Evolutionary conservation across 164 flowering plant species (phyloP), one percentile per base, ranked within the genome.

Genomic region (Aristolochia fimbriata): DNA sequence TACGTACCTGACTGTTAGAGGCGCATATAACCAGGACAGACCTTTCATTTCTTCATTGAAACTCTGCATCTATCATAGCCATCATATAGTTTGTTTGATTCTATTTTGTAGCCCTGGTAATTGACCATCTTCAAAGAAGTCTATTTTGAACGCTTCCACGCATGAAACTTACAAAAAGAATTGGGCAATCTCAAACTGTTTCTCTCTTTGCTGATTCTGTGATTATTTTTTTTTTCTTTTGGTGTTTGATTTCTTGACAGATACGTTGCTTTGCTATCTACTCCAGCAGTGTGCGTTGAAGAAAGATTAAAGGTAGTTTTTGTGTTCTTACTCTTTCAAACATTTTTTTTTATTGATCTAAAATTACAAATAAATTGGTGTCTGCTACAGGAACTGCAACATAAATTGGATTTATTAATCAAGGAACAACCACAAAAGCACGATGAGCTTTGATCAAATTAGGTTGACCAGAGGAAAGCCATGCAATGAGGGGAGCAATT

Each of bases 231-330:
- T 17, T 20, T 51, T 22, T 27, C 30, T 5, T 14, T 51, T n/a
- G n/a, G 22, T 52, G 22, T 51, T 22, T 47, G 7, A 74, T 59
- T 57, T 2, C 31, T 50, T 79, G 64, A 49, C 83, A 94, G 99
- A 69, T 94, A 94, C 59, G 71, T 75, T 50, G 95, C 97, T 47
- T 25, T 88, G 66, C 68, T 94, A 61, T 81, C 95, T 2, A 85
- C 99, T 17, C 96, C 99, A 4, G 80, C 82, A 46, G 68, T 85
- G 17, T 94, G 99, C 74, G 47, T 58, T 0, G 96, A 85, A 71
- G 87, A 78, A 63, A 94, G 74, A 74, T 89, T 94, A 5, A 81
- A 84, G 95, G 99, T 93, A 70, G 22, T 15, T 11, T 10, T 16
- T 23, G 33, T 24, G 9, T 14, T 21, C 13, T 33, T 11, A 17